Evolutionary conservation across 768 basidiomycete species (phyloP), one percentile per base, ranked within the genome.

Genomic region (Amanita rubescens): DNA sequence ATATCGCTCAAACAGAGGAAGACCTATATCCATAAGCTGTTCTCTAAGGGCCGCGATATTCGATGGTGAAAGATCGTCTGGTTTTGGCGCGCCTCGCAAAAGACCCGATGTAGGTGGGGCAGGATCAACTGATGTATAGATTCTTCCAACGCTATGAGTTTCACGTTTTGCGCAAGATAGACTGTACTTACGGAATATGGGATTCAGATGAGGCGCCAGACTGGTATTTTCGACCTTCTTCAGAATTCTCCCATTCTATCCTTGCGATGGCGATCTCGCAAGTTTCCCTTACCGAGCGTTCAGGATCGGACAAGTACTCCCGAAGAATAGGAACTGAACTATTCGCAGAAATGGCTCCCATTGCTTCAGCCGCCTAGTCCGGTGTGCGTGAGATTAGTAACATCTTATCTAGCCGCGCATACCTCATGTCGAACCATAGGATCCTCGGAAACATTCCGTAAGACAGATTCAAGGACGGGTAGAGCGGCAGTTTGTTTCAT

Each of bases 391-490:
- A 57, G 53, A 47, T n/a, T 55, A 7, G 6, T 27, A 14, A 45
- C 14, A 37, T 46, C 20, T 43, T 19, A n/a, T 25, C 32, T 41
- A 49, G n/a, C 41, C 30, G 35, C 49, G 60, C 74, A 55, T 59
- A 90, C 92, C 79, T 99, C 96, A 71, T 99, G 96, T 51, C 96
- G 77, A 56, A 98, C 96, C 96, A 99, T 99, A 0, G 92, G 85
- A 67, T 95, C 88, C 65, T 94, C 86, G 15, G 73, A 63, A 37
- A 67, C 64, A 63, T 93, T 75, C 57, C 78, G 73, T 34, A 99
- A 76, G 4, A 94, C 89, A 2, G 72, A 68, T 64, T 90, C 87
- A 4, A 99, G 81, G 15, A 79, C 77, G 5, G 92, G 85, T 10
- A 98, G 73, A 0, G 95, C 96, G 2, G 75, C 73, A 0, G 72